Evolutionary conservation across 1,284 basidiomycete species (phyloP).

Genomic region (Dichomitus squalens): DNA sequence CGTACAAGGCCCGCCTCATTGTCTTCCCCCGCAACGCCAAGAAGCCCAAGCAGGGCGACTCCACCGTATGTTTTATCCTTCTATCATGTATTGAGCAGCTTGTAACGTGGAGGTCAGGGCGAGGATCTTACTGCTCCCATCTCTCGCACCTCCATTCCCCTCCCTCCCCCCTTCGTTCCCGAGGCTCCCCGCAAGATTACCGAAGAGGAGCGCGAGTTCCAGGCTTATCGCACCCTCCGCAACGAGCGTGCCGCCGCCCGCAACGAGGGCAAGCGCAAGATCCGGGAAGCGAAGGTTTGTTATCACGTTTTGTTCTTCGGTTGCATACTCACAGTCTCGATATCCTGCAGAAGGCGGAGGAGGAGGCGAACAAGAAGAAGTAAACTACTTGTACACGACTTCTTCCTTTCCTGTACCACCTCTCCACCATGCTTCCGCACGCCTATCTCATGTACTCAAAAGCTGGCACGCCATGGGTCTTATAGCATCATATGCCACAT

Average conservation of each 20-base stretch:
- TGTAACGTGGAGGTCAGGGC: conserved; percentile 48
- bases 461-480: conserved; percentile 35
- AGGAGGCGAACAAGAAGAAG: conserved; percentile 93
- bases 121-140: conserved; percentile 85
- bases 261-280: conserved; percentile 87
- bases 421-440: conserved; percentile 36
- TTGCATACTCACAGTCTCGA: conserved; percentile 15
- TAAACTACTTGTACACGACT: conserved; percentile 45
- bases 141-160: conserved; percentile 72
- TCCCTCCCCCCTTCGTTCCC: conserved; percentile 68
- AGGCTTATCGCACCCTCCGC: conserved; percentile 91
- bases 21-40: conserved; percentile 96
- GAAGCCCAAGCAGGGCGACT: conserved; percentile 96
- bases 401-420: conserved; percentile 31
- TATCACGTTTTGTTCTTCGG: conserved; percentile 2
- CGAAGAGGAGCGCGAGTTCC: conserved; percentile 86
- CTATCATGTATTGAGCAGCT: not conserved
- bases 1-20: conserved; percentile 86
- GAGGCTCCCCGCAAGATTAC: conserved; percentile 96
- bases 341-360: conserved; percentile 77
- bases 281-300: conserved; percentile 77
- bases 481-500: conserved; percentile 39
- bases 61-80: conserved; percentile 63
- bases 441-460: conserved; percentile 40
- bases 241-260: conserved; percentile 83